Conservation (phyloP, 305 asterid genomes). For the Solanum hybrid region DNA sequence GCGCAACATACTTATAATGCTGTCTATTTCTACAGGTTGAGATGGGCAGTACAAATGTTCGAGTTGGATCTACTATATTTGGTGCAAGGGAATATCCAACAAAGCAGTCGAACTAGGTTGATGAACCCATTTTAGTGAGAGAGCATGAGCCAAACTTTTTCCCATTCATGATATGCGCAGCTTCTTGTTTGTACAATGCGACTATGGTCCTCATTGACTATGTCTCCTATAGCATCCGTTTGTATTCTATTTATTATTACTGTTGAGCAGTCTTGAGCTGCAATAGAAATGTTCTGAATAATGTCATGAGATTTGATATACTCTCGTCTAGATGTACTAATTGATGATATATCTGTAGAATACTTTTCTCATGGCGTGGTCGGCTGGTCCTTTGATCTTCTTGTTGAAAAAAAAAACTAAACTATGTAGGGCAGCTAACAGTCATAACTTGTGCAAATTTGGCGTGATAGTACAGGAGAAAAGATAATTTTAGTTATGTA, state of each 20-base stretch:
- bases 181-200: neutral
- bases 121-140: neutral
- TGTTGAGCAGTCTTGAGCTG: neutral
- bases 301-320: neutral
- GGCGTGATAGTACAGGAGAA: neutral
- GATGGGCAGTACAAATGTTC: conserved; percentile 89
- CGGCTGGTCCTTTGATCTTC: neutral
- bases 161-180: neutral
- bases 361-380: neutral
- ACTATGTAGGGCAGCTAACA: neutral
- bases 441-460: neutral
- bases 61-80: conserved; percentile 85
- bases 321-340: neutral
- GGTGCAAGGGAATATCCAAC: conserved; percentile 78
- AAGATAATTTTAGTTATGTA: neutral
- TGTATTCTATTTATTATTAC: neutral
- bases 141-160: neutral
- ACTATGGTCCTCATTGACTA: neutral
- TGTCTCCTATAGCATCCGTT: neutral
- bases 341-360: neutral
- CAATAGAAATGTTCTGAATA: neutral
- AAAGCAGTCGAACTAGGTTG: conserved; percentile 25
- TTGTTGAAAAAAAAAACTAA: neutral
- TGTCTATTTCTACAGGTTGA: conserved; percentile 50
- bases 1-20: neutral